Evolutionary conservation across 2,329 filamentous ascomycete species (phyloP).

Genomic region (Juglanconis oblonga): DNA sequence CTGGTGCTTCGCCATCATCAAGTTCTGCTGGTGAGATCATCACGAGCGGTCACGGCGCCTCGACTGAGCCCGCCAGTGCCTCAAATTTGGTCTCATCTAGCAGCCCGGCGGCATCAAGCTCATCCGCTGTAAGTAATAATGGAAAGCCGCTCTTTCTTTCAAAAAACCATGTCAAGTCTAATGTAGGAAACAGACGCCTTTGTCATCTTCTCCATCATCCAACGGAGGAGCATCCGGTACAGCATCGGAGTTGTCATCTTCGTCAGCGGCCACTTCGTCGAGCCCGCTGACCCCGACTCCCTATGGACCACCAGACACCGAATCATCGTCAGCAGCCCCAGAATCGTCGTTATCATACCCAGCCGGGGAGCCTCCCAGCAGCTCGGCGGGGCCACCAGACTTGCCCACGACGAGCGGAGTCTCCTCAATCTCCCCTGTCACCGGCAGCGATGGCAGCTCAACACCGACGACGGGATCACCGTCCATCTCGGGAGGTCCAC

Average conservation of each 20-base stretch:
- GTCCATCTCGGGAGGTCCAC: neutral
- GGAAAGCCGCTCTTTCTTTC: no score
- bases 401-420: neutral
- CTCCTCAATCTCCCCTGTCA: neutral
- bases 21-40: neutral
- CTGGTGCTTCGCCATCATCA: neutral
- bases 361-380: neutral
- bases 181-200: neutral
- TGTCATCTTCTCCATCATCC: neutral
- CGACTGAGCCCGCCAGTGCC: neutral
- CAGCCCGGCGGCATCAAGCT: neutral
- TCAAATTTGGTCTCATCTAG: neutral
- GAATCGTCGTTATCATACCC: neutral
- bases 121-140: slow-evolving; percentile 1
- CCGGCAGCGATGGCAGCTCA: neutral
- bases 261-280: neutral
- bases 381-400: neutral
- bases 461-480: neutral
- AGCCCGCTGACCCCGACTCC: neutral
- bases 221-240: neutral
- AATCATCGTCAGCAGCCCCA: neutral
- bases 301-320: neutral
- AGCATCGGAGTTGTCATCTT: neutral
- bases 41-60: neutral
- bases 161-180: neutral